Evolutionary conservation across 176 grass and related monocot species (phyloP).

Genomic region (Cenchrus fungigraminus): DNA sequence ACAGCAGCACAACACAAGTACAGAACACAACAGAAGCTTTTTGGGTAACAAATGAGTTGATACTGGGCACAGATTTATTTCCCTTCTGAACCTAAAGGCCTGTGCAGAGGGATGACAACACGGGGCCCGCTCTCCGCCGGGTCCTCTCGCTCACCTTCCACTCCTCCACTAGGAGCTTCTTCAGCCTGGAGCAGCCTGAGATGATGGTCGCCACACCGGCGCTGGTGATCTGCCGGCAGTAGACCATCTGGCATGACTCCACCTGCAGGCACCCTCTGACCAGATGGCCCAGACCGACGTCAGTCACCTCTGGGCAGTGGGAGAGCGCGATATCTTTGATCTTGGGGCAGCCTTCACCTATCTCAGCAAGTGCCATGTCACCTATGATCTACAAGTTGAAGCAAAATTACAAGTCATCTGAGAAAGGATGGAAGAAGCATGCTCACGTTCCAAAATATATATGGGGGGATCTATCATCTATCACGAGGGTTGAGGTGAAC

Average conservation of each 20-base stretch:
- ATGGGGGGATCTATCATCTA: background rate
- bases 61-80: background rate
- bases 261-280: constrained; percentile 63
- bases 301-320: constrained; percentile 67
- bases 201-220: constrained; percentile 74
- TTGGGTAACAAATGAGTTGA: background rate
- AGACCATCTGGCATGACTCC: constrained; percentile 73
- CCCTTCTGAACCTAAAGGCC: constrained; percentile 32
- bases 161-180: constrained; percentile 82
- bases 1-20: background rate
- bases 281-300: constrained; percentile 75
- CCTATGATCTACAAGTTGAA: constrained; percentile 55
- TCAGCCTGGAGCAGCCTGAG: constrained; percentile 73
- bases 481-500: background rate
- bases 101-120: constrained; percentile 67
- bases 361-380: constrained; percentile 77
- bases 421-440: background rate
- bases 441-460: background rate
- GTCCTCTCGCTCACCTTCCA: constrained; percentile 86
- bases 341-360: constrained; percentile 63
- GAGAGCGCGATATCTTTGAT: constrained; percentile 74
- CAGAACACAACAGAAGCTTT: background rate
- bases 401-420: constrained; percentile 11
- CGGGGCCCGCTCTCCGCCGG: constrained; percentile 54
- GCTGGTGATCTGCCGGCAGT: constrained; percentile 63